phyloP scores from a whole-genome alignment of 345 rosid species.

The Salix caprea region DNA sequence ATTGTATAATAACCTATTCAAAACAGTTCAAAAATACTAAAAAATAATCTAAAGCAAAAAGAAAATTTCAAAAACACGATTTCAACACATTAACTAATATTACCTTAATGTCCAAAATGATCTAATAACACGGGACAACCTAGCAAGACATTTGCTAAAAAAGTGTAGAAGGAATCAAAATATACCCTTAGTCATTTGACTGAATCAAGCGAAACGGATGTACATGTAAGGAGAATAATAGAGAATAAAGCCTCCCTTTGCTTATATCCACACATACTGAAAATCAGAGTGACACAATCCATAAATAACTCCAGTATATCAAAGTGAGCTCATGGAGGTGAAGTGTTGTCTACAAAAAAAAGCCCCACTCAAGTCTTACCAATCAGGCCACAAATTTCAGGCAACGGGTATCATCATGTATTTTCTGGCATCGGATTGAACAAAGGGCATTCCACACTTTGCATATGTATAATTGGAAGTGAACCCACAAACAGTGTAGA shows the following conservation, averaged over 20 bases:
- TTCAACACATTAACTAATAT: too few relatives aligned
- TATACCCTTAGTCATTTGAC: not conserved
- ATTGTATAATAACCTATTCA: too few relatives aligned
- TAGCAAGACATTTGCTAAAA: not conserved
- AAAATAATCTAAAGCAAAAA: too few relatives aligned
- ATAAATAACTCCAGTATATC: not conserved
- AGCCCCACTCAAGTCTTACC: not conserved
- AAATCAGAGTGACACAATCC: not conserved
- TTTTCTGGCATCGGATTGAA: conserved; percentile 65
- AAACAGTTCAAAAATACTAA: too few relatives aligned
- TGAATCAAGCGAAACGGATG: too few relatives aligned
- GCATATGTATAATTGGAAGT: conserved; percentile 65
- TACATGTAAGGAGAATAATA: too few relatives aligned
- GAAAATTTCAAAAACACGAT: too few relatives aligned
- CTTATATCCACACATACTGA: not conserved
- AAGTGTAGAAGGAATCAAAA: not conserved
- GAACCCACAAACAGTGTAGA: conserved; percentile 79
- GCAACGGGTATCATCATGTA: conserved; percentile 88
- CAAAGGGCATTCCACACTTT: conserved; percentile 83
- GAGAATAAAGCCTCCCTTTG: not conserved
- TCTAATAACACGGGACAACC: not conserved
- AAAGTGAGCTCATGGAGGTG: not conserved
- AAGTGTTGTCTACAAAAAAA: not conserved
- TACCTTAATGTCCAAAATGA: not conserved
- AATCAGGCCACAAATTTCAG: conserved; percentile 74